Base-by-base conservation (phyloP, 352 stramenopile species). In the Chrysophaeum taylorii region DNA sequence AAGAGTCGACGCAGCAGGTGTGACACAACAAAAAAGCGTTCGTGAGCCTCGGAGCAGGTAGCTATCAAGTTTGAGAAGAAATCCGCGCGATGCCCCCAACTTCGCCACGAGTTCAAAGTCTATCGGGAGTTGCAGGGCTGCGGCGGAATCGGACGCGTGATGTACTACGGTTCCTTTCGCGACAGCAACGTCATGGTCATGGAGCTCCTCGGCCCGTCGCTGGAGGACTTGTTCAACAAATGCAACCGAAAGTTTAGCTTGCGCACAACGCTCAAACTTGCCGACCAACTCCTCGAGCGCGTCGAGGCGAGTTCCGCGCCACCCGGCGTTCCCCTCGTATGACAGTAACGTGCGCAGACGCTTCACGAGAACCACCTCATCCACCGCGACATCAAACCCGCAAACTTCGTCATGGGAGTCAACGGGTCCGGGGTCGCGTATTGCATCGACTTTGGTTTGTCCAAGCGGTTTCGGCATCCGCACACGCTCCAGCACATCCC, bases 181-280 rank as follows among this genome's bases (percentile, higher is more conserved):
- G 78, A 76, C 68, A 97, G 96, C 84, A 97, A 97, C 71, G 92
- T 97, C 29, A 95, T 97, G 89, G 92, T 97, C 36, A 96, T 96
- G 76, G 92, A 97, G 75, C 75, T 97, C 38, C 79, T 97, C 9
- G 92, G 92, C 7, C 90, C 89, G 5, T 96, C 89, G 33, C 69
- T 89, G 16, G 81, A 90, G 75, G 82, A 90, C 68, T 70, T 89
- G 16, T 91, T 91, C 70, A 88, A 87, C 63, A 77, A 81, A 15
- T 91, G 85, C 52, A 78, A 80, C 21, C 75, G 85, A 9, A 67
- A 73, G 0, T 91, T 91, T 50, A 83, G 78, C 15, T 78, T 86
- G 29, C 82, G 84, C 36, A 87, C 82, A 18, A 83, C 90, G 18
- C 71, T 89, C 43, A 82, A 87, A 74, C 54, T 91, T n/a, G 84